phyloP scores from a whole-genome alignment of 768 basidiomycete genomes.

The Dacryopinax primogenitus region DNA sequence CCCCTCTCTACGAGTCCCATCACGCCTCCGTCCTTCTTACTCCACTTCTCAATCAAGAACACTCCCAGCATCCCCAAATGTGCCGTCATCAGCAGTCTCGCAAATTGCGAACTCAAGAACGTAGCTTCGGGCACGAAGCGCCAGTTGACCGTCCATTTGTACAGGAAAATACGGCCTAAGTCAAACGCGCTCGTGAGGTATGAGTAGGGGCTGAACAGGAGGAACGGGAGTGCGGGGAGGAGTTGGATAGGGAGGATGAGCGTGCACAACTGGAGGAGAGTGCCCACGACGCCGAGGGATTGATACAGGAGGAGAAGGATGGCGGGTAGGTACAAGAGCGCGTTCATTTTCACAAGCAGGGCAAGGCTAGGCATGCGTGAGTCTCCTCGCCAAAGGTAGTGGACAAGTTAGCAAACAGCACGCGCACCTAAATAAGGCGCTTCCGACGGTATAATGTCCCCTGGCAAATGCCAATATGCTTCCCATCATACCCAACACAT shows the following conservation, averaged over 20 bases:
- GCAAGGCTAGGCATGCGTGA: constrained; percentile 41
- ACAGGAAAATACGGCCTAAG: constrained; percentile 75
- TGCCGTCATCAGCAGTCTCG: constrained; percentile 47
- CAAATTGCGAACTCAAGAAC: constrained; percentile 56
- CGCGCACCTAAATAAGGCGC: constrained; percentile 64
- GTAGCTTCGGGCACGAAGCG: constrained; percentile 64
- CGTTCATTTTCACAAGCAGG: constrained; percentile 90
- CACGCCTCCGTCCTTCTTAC: constrained; percentile 55
- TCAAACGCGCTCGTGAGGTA: constrained; percentile 77
- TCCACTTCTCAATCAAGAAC: constrained; percentile 71
- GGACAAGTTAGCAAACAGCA: neutral
- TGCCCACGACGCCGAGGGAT: constrained; percentile 44
- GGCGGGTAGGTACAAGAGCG: constrained; percentile 79
- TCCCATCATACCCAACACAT: constrained; percentile 49
- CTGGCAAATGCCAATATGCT: constrained; percentile 54
- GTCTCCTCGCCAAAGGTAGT: neutral
- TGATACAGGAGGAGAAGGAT: constrained; percentile 72
- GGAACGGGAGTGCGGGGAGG: constrained; percentile 56
- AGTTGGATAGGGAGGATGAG: constrained; percentile 36
- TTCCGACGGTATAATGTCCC: constrained; percentile 47
- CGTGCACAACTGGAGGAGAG: constrained; percentile 23
- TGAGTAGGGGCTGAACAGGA: constrained; percentile 42
- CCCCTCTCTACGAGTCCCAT: constrained; percentile 42
- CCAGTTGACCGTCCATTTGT: constrained; percentile 99
- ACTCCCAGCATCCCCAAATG: constrained; percentile 47